phyloP scores from a whole-genome alignment of 805 yeast genomes.

The Debaryomyces maramus region DNA sequence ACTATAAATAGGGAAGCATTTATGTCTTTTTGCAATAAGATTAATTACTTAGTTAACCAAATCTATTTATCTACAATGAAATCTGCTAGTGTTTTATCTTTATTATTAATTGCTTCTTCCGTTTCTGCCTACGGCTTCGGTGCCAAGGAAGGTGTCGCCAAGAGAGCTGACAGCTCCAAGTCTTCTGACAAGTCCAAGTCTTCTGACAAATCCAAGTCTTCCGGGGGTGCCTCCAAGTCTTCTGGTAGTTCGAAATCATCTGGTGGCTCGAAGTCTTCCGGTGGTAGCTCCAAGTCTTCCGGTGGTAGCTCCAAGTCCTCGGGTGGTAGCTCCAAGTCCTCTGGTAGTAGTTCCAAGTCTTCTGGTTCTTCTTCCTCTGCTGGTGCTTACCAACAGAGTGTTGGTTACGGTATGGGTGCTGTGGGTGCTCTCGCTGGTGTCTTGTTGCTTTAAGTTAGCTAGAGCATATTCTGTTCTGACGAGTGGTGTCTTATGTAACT shows the following conservation, averaged over 20 bases:
- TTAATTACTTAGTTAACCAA: not conserved
- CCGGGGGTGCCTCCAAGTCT: not conserved
- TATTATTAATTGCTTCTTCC: conserved; percentile 2
- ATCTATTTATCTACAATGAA: not conserved
- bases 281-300: conserved; percentile 1
- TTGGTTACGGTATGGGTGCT: conserved; percentile 19
- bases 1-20: not conserved
- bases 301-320: conserved; percentile 6
- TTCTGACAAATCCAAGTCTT: not conserved
- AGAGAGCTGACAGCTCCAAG: conserved; percentile 7
- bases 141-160: conserved; percentile 4
- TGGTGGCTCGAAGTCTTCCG: conserved; percentile 4
- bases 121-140: conserved; percentile 6
- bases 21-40: not conserved
- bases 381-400: conserved; percentile 8
- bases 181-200: conserved; percentile 3
- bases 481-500: too few relatives aligned
- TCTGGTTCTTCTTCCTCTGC: conserved; percentile 6
- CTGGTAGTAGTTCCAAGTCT: conserved; percentile 1
- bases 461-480: not conserved
- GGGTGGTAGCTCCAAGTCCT: not conserved
- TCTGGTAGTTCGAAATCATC: not conserved
- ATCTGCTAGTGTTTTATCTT: conserved; percentile 2
- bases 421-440: conserved; percentile 27
- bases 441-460: conserved; percentile 20